These are phyloP conservation scores for Amesomyces nigricolor DNA, from an alignment of 2,329 filamentous ascomycete species.

Conservation along the genomic window DNA sequence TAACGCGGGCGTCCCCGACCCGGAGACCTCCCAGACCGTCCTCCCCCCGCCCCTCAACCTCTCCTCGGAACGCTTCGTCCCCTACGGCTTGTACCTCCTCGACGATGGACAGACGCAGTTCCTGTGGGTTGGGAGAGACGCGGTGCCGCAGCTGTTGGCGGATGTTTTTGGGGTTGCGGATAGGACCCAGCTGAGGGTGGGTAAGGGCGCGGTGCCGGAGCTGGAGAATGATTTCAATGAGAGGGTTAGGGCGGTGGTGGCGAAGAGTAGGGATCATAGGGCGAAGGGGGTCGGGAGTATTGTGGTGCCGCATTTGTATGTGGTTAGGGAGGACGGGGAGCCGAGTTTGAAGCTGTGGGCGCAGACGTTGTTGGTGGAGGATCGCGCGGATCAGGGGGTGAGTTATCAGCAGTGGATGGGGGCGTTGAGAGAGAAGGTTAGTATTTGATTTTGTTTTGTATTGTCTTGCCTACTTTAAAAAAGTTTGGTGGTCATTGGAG, in stretches of 20 bases:
- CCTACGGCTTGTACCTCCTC: slow-evolving; percentile 91
- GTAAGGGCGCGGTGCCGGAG: slow-evolving; percentile 81
- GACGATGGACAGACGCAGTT: slow-evolving; percentile 98
- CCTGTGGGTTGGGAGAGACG: slow-evolving; percentile 90
- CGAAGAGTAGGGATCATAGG: slow-evolving; percentile 86
- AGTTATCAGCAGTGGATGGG: slow-evolving; percentile 93
- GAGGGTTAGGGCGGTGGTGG: slow-evolving; percentile 79
- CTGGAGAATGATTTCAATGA: slow-evolving; percentile 97
- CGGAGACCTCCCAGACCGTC: slow-evolving; percentile 79
- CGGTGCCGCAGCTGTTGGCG: slow-evolving; percentile 77
- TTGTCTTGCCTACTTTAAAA: too few relatives aligned
- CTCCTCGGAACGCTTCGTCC: slow-evolving; percentile 78
- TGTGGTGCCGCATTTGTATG: slow-evolving; percentile 83
- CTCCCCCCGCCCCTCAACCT: slow-evolving; percentile 82
- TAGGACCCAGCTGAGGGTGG: slow-evolving; percentile 77
- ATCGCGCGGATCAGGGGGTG: slow-evolving; percentile 87
- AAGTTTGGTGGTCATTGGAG: not conserved
- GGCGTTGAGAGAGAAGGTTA: slow-evolving; percentile 86
- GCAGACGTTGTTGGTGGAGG: slow-evolving; percentile 90
- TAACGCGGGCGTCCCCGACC: slow-evolving; percentile 77
- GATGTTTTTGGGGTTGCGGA: slow-evolving; percentile 91
- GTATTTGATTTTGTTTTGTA: slow-evolving; percentile 11
- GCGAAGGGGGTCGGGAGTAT: slow-evolving; percentile 88
- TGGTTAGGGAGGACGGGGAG: slow-evolving; percentile 93
- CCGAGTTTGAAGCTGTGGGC: slow-evolving; percentile 94